These are phyloP conservation scores for Helenozyma baotianmanensis DNA, from an alignment of 805 yeast genomes.

Conservation along the genomic window DNA sequence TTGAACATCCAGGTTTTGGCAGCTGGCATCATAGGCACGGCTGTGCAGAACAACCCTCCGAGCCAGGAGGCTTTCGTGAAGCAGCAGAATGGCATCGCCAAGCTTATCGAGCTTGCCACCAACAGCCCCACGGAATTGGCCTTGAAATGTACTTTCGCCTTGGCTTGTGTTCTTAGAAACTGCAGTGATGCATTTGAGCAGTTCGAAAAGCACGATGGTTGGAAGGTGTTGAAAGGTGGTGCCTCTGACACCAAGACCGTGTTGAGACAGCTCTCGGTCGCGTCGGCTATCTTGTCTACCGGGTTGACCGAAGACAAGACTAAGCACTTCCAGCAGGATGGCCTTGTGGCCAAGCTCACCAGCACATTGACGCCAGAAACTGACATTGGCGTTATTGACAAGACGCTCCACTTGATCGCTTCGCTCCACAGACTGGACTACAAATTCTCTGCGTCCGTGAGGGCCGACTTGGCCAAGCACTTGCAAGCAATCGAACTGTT, in stretches of 20 bases:
- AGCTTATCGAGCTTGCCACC: slow-evolving; percentile 40
- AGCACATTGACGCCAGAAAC: slow-evolving; percentile 26
- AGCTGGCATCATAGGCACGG: slow-evolving; percentile 78
- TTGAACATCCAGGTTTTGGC: slow-evolving; percentile 49
- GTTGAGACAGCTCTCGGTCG: slow-evolving; percentile 51
- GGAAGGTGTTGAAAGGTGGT: slow-evolving; percentile 45
- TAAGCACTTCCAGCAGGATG: slow-evolving; percentile 32
- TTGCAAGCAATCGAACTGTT: slow-evolving; percentile 37
- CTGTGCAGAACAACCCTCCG: slow-evolving; percentile 84
- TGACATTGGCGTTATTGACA: slow-evolving; percentile 52
- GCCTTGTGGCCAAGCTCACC: slow-evolving; percentile 31
- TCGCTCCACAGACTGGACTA: slow-evolving; percentile 41
- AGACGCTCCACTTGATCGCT: slow-evolving; percentile 47
- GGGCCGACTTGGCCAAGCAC: slow-evolving; percentile 28
- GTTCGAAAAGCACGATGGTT: slow-evolving; percentile 60
- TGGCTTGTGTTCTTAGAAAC: slow-evolving; percentile 71
- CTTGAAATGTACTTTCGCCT: slow-evolving; percentile 71
- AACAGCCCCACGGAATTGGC: slow-evolving; percentile 30
- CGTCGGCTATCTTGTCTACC: slow-evolving; percentile 57
- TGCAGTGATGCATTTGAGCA: slow-evolving; percentile 48
- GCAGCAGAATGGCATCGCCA: slow-evolving; percentile 43
- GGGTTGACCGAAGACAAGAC: slow-evolving; percentile 40
- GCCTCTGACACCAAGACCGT: slow-evolving; percentile 35
- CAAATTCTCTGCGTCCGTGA: slow-evolving; percentile 43
- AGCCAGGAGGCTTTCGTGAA: slow-evolving; percentile 65